phyloP scores from a whole-genome alignment of 192 early-diverging fungal genomes.

The Coemansia sp. region DNA sequence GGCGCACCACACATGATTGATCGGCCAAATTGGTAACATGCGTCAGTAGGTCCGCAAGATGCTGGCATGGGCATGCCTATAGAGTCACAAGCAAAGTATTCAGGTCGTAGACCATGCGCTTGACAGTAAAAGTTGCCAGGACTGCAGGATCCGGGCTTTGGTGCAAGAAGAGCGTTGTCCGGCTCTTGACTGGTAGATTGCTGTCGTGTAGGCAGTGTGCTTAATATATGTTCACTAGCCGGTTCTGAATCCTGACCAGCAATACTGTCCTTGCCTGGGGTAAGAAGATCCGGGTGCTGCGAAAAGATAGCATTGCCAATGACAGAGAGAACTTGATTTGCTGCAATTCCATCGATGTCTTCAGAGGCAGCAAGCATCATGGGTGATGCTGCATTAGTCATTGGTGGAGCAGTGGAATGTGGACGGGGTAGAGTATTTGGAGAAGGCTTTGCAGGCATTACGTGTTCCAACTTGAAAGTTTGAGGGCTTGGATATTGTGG shows the following conservation, averaged over 20 bases:
- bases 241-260: background rate
- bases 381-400: background rate
- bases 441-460: background rate
- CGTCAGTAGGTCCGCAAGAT: constrained; percentile 26
- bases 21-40: constrained; percentile 35
- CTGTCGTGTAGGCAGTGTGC: background rate
- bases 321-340: constrained; percentile 23
- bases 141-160: constrained; percentile 13
- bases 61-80: constrained; percentile 30
- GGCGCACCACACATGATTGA: constrained; percentile 37
- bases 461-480: background rate
- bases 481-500: background rate
- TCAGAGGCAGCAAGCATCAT: background rate
- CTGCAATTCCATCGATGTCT: constrained; percentile 27
- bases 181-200: background rate
- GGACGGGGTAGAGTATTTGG: background rate
- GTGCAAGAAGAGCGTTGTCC: background rate
- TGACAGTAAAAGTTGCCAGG: constrained; percentile 39
- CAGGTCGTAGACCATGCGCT: constrained; percentile 20
- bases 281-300: constrained; percentile 15
- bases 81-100: constrained; percentile 47
- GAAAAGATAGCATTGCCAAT: constrained; percentile 29
- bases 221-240: background rate
- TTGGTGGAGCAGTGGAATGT: background rate
- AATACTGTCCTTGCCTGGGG: background rate